Base-by-base conservation (phyloP, 2,329 filamentous ascomycete species). In the Tricladium varicosporioides region DNA sequence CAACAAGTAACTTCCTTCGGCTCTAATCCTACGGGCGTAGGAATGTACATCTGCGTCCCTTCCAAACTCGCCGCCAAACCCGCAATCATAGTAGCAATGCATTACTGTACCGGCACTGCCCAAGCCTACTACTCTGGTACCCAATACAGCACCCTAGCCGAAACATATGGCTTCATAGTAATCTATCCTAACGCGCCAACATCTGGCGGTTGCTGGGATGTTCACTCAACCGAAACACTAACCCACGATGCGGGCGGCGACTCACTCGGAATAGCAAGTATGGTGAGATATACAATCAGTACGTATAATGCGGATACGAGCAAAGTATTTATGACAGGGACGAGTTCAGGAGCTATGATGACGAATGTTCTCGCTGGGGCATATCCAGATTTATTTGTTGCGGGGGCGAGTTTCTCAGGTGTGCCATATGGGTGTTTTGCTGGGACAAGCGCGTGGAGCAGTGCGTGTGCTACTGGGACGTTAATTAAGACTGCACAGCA, bases 131-230 rank as follows among this genome's bases (percentile, higher is more conserved):
- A 63, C 18, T 36, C 42, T 1, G 42, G 42, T 32, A 80, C 78
- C 5, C 78, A 78, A 9, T 86, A 80, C 68, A 76, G 78, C 19
- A 71, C 73, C 1, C 71, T 82, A 10, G 78, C 82, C 7, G 77
- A 79, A 59, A 63, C 72, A 51, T 74, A 81, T 53, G 81, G 80
- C 33, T 84, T 81, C 69, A 82, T 86, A 53, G 75, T 80, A 58
- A 80, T 85, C 66, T 85, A 82, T 68, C 80, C 80, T 1, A 74
- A 77, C 61, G 77, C 75, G 2, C 78, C 78, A 0, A 78, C 81
- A 65, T 68, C 68, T 15, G 80, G 72, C 2, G 71, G 69, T 64
- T 85, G 82, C 72, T 85, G 81, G 80, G 82, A 85, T 58, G 82
- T 84, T 1, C 77, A 76, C 14, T 79, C 76, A 31, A 72, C 71